phyloP scores from a whole-genome alignment of 2,329 filamentous ascomycete genomes.

The Curvularia spicifera region DNA sequence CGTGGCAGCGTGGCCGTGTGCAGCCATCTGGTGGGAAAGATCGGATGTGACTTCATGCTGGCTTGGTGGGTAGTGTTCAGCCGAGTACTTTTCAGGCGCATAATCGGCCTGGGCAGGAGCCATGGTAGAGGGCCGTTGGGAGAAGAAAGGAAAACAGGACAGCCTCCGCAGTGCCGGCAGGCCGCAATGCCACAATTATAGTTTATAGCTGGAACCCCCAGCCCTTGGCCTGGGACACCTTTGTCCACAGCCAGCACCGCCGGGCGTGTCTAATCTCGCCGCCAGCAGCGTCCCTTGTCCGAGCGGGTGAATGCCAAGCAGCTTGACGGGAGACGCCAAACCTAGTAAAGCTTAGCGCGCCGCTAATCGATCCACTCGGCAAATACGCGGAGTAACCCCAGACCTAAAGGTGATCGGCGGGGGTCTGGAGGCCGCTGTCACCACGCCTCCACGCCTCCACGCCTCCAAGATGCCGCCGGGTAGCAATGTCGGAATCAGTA shows the following conservation, averaged over 20 bases:
- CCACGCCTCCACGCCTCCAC: neutral
- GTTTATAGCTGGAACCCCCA: constrained; percentile 10
- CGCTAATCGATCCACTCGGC: constrained; percentile 13
- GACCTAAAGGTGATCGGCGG: constrained; percentile 13
- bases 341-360: constrained; percentile 6
- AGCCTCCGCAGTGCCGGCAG: neutral
- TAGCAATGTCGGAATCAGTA: neutral
- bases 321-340: constrained; percentile 7
- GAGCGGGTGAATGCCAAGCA: constrained; percentile 14
- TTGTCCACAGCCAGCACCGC: constrained; percentile 4
- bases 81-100: constrained; percentile 3
- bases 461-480: neutral
- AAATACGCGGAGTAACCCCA: constrained; percentile 14
- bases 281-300: constrained; percentile 6
- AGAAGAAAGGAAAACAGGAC: neutral
- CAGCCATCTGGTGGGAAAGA: constrained; percentile 35
- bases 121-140: constrained; percentile 13
- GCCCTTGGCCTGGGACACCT: neutral
- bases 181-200: constrained; percentile 14
- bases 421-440: constrained; percentile 14
- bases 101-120: constrained; percentile 11
- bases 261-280: constrained; percentile 9
- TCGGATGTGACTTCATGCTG: constrained; percentile 39
- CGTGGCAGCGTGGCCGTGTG: constrained; percentile 39
- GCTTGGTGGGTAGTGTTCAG: constrained; percentile 28